Conservation (phyloP, 179 eudicot genomes). For the Silene coronaria region DNA sequence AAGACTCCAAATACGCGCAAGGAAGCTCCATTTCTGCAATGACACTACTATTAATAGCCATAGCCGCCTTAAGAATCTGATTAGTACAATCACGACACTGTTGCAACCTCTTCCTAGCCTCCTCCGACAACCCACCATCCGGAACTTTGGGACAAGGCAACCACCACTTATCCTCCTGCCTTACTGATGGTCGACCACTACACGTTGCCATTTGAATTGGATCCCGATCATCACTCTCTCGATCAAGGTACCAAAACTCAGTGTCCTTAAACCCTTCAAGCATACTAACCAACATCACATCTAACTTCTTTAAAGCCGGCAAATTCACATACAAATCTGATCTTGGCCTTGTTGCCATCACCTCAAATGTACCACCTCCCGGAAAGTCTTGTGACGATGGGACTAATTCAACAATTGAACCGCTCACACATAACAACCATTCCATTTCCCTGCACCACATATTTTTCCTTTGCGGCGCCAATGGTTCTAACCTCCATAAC, state of each 20-base stretch:
- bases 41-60: slow-evolving; percentile 81
- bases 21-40: slow-evolving; percentile 95
- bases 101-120: slow-evolving; percentile 71
- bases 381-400: slow-evolving; percentile 73
- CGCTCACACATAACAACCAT: slow-evolving; percentile 80
- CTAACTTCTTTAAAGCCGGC: slow-evolving; percentile 85
- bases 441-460: slow-evolving; percentile 96
- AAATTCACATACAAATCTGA: slow-evolving; percentile 72
- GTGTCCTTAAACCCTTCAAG: slow-evolving; percentile 80
- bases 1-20: slow-evolving; percentile 59
- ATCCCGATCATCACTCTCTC: slow-evolving; percentile 44
- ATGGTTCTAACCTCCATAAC: slow-evolving; percentile 81
- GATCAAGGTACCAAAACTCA: slow-evolving; percentile 65
- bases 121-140: slow-evolving; percentile 62
- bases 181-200: slow-evolving; percentile 63
- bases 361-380: slow-evolving; percentile 66
- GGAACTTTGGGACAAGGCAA: slow-evolving; percentile 82
- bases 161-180: slow-evolving; percentile 99
- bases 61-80: slow-evolving; percentile 87
- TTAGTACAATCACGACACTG: slow-evolving; percentile 82
- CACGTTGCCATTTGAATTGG: slow-evolving; percentile 22
- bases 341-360: slow-evolving; percentile 76
- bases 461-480: slow-evolving; percentile 57
- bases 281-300: slow-evolving; percentile 66
- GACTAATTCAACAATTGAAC: slow-evolving; percentile 82